Conservation (phyloP, 2,329 filamentous ascomycete genomes). For the Penicillium sp. region DNA sequence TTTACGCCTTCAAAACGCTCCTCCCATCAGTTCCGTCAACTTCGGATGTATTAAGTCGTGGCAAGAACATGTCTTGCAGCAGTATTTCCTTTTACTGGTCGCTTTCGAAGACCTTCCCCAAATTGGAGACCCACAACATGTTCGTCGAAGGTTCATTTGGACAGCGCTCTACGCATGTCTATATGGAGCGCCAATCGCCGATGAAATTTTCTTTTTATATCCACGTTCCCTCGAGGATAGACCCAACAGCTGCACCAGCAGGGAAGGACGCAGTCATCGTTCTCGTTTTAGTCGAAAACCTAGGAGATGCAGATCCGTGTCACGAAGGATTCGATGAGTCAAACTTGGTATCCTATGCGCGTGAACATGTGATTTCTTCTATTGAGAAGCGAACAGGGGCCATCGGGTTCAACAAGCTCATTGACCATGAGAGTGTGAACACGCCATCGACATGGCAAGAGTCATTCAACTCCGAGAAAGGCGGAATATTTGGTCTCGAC, state of each 20-base stretch:
- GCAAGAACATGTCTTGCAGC: not conserved
- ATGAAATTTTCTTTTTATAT: not conserved
- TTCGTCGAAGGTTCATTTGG: conserved; percentile 4
- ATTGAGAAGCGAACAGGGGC: not conserved
- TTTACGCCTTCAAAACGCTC: conserved; percentile 3
- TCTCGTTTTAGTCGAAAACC: not conserved
- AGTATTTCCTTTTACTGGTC: conserved; percentile 7
- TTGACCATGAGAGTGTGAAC: not conserved
- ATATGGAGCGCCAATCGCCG: not conserved
- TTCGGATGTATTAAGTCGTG: not conserved
- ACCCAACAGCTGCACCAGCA: not conserved
- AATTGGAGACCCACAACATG: conserved; percentile 9
- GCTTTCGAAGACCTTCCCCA: not conserved
- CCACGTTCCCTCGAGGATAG: conserved; percentile 1
- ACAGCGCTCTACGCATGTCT: not conserved
- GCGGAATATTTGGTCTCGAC: conserved; percentile 5
- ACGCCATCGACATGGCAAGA: not conserved
- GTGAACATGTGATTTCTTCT: not conserved
- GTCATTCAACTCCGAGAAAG: not conserved
- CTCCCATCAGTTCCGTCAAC: not conserved
- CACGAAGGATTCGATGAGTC: not conserved
- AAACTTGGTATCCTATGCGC: not conserved
- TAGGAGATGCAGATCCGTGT: not conserved
- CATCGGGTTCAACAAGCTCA: not conserved
- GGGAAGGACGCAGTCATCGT: not conserved